phyloP scores from a whole-genome alignment of 805 yeast species.

The Candida anglica region DNA sequence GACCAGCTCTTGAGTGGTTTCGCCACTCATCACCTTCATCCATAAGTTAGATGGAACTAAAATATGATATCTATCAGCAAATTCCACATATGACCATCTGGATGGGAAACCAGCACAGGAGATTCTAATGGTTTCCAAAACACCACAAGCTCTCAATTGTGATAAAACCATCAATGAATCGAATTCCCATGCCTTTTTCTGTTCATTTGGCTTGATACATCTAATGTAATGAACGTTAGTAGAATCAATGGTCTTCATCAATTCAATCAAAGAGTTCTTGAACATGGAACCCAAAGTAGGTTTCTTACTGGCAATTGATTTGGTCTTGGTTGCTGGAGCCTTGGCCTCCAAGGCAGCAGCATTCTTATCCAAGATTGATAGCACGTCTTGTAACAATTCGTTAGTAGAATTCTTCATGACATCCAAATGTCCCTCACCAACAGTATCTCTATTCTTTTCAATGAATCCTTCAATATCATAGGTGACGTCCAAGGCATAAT shows the following conservation, averaged over 20 bases:
- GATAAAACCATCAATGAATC: conserved; percentile 93
- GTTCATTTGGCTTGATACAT: conserved; percentile 95
- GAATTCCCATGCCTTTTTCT: conserved; percentile 92
- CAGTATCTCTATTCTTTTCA: conserved; percentile 96
- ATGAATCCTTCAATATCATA: conserved; percentile 93
- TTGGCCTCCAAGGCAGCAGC: conserved; percentile 43
- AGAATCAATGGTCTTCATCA: conserved; percentile 88
- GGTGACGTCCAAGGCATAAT: conserved; percentile 90
- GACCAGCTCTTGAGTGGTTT: conserved; percentile 52
- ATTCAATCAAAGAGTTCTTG: conserved; percentile 85
- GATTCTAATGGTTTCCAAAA: conserved; percentile 89
- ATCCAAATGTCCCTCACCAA: conserved; percentile 91
- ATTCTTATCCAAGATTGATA: conserved; percentile 59
- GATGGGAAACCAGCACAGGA: conserved; percentile 99
- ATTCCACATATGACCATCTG: conserved; percentile 91
- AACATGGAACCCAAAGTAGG: conserved; percentile 95
- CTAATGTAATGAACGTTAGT: conserved; percentile 96
- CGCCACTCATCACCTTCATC: conserved; percentile 51
- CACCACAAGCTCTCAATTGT: conserved; percentile 98
- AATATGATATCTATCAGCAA: conserved; percentile 84
- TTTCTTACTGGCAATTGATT: conserved; percentile 54
- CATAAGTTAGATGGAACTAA: conserved; percentile 70
- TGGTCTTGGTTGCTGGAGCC: conserved; percentile 26
- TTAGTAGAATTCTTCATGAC: conserved; percentile 70
- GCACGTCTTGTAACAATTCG: conserved; percentile 58